Conservation (phyloP, 352 stramenopile species). For the Phytophthora sojae region DNA sequence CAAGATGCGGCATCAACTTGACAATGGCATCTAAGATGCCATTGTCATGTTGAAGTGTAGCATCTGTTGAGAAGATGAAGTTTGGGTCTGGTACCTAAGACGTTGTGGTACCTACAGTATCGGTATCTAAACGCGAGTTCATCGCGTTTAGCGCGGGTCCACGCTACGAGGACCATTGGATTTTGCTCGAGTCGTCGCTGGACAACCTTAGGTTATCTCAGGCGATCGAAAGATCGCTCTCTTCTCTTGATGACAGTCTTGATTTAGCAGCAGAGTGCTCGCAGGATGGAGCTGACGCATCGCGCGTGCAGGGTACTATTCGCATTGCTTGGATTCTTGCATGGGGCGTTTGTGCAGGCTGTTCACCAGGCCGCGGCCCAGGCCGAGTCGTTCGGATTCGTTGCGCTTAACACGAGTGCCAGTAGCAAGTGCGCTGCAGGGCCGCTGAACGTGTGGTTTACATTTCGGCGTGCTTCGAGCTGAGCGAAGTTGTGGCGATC, state of each 20-base stretch:
- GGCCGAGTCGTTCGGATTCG: neutral
- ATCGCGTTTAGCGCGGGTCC: too few species aligned
- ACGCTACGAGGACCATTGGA: too few species aligned
- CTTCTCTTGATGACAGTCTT: neutral
- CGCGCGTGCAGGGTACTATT: neutral
- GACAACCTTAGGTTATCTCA: too few species aligned
- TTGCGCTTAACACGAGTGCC: conserved; percentile 4
- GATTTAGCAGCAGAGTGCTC: neutral
- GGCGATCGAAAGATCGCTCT: too few species aligned
- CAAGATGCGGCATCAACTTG: too few species aligned
- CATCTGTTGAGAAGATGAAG: neutral
- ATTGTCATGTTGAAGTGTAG: neutral
- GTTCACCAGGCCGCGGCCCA: neutral
- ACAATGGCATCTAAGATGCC: neutral
- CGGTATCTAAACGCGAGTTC: too few species aligned
- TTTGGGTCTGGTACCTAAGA: neutral
- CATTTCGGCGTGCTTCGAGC: conserved; percentile 2
- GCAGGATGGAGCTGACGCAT: neutral
- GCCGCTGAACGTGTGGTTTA: neutral
- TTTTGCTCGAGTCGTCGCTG: too few species aligned
- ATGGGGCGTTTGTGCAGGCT: neutral
- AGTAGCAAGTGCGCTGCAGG: conserved; percentile 7
- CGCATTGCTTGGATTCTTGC: neutral
- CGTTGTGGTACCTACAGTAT: too few species aligned
- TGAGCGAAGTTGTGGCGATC: neutral